Percentiles rank a stretch among this genome's conserved stretches.
Evolutionary conservation across 108 stramenopile species (phyloP).

Genomic region (Discostella pseudostelligera): DNA sequence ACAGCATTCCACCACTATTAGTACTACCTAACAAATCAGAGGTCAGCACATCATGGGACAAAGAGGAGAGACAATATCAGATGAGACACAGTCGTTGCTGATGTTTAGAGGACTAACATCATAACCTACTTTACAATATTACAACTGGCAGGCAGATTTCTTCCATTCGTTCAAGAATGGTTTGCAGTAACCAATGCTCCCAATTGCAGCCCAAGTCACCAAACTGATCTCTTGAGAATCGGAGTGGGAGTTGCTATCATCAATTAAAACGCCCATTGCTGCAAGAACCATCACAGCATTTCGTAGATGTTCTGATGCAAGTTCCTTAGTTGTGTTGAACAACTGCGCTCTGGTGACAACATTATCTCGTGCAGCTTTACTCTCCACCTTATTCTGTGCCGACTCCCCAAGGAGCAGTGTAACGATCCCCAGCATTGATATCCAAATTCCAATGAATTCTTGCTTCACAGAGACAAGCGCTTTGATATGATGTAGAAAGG

Average conservation of each 20-base stretch:
- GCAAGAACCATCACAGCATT: conserved; percentile 76
- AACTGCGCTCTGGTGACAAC: conserved; percentile 28
- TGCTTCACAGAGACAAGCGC: conserved; percentile 43
- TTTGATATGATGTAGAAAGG: conserved; percentile 75
- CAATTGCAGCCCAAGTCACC: conserved; percentile 64
- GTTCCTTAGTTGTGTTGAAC: conserved; percentile 51
- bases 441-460: conserved; percentile 61
- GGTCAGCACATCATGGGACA: too few relatives aligned
- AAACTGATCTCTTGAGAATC: conserved; percentile 46
- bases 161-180: conserved; percentile 68
- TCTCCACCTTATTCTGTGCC: conserved; percentile 13
- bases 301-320: conserved; percentile 76
- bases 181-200: conserved; percentile 56
- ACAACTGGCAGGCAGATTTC: conserved; percentile 33
- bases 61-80: too few relatives aligned
- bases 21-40: too few relatives aligned
- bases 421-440: conserved; percentile 58
- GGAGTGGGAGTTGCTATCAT: conserved; percentile 20
- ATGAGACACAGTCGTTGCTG: too few relatives aligned
- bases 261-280: conserved; percentile 48
- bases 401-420: conserved; percentile 57
- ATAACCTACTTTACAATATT: too few relatives aligned
- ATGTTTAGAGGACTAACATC: too few relatives aligned
- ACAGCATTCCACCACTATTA: too few relatives aligned
- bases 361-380: conserved; percentile 2